Evolutionary conservation across 192 early-diverging fungal species (phyloP).

Genomic region (Kickxella alabastrina): DNA sequence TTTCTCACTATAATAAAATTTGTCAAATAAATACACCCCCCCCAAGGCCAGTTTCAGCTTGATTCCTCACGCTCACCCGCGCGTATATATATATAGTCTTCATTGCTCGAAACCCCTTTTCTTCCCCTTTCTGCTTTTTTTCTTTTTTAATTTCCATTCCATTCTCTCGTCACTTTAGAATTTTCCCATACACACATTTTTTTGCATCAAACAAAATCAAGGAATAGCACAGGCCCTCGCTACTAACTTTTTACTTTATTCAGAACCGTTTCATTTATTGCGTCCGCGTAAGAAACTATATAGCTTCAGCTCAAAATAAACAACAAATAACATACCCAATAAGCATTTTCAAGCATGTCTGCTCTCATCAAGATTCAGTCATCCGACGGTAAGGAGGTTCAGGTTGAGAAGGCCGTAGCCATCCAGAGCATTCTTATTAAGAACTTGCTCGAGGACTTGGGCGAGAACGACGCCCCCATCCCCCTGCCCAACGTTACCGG

Average conservation of each 20-base stretch:
- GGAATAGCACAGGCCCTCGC: too few relatives aligned
- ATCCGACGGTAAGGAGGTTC: slow-evolving; percentile 61
- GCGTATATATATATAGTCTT: background rate
- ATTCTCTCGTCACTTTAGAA: background rate
- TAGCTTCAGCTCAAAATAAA: too few relatives aligned
- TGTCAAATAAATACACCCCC: too few relatives aligned
- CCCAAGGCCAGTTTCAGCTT: too few relatives aligned
- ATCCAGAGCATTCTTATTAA: slow-evolving; percentile 72
- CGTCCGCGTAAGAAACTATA: too few relatives aligned
- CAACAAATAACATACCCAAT: too few relatives aligned
- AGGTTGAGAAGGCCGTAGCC: slow-evolving; percentile 64
- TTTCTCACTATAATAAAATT: slow-evolving; percentile 1
- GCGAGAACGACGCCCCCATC: slow-evolving; percentile 63
- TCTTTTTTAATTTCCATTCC: background rate
- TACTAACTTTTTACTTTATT: too few relatives aligned
- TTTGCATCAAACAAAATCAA: too few relatives aligned
- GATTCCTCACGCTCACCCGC: too few relatives aligned
- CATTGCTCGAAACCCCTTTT: background rate
- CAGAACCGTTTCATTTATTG: too few relatives aligned
- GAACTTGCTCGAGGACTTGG: slow-evolving; percentile 78
- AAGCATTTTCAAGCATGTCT: too few relatives aligned
- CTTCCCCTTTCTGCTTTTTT: background rate
- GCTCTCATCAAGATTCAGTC: slow-evolving; percentile 61
- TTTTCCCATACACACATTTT: too few relatives aligned
- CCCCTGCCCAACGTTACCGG: slow-evolving; percentile 75